Percentiles rank a stretch among this genome's conserved stretches.
Evolutionary conservation across 2,329 filamentous ascomycete species (phyloP).

Genomic region (Massarina eburnea): DNA sequence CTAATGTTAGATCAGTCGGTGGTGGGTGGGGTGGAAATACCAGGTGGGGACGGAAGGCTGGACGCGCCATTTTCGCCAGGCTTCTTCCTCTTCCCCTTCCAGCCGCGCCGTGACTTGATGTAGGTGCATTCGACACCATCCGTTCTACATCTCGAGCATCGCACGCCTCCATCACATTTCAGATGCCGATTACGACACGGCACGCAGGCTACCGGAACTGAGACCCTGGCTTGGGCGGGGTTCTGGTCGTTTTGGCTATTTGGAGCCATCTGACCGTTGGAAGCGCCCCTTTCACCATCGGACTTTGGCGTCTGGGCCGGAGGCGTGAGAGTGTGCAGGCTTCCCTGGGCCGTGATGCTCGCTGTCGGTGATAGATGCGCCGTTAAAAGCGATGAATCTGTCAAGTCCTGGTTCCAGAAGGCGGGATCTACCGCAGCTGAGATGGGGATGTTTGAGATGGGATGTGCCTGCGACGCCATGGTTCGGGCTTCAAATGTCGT

Average conservation of each 20-base stretch:
- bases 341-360: constrained; percentile 34
- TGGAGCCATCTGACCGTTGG: constrained; percentile 15
- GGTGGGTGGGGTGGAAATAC: constrained; percentile 13
- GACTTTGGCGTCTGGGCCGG: constrained; percentile 34
- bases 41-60: constrained; percentile 17
- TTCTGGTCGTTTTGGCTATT: constrained; percentile 22
- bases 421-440: constrained; percentile 36
- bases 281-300: constrained; percentile 20
- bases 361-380: constrained; percentile 34
- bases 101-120: constrained; percentile 55
- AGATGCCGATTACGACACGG: constrained; percentile 55
- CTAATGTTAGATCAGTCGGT: constrained; percentile 6
- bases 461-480: constrained; percentile 32
- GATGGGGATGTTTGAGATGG: constrained; percentile 23
- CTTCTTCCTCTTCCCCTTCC: constrained; percentile 48
- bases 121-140: constrained; percentile 53
- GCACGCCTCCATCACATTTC: constrained; percentile 56
- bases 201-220: constrained; percentile 52
- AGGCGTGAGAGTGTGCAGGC: constrained; percentile 31
- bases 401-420: constrained; percentile 34
- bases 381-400: constrained; percentile 27
- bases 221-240: constrained; percentile 29
- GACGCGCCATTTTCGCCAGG: constrained; percentile 31
- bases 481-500: not conserved
- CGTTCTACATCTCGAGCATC: constrained; percentile 51